Percentiles rank a stretch among this genome's conserved stretches.
phyloP scores from a whole-genome alignment of 176 grass and related monocot genomes.

The Oryza punctata region DNA sequence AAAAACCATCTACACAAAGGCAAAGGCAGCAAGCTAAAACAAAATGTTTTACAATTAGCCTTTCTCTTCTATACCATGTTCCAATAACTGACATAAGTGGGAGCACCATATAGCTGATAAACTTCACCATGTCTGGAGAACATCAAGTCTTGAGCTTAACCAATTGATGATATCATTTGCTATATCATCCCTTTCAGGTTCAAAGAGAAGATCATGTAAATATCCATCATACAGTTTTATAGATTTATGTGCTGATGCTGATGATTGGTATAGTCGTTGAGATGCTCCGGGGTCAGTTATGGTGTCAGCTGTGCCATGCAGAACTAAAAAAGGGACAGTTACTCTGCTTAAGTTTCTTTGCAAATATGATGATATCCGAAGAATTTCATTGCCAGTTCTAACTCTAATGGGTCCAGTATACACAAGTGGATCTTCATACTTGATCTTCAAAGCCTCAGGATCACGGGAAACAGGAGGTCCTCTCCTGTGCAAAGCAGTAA shows the following conservation, averaged over 20 bases:
- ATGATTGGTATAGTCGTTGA: slow-evolving; percentile 55
- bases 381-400: slow-evolving; percentile 77
- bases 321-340: slow-evolving; percentile 73
- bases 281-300: slow-evolving; percentile 62
- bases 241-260: slow-evolving; percentile 59
- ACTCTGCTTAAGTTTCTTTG: slow-evolving; percentile 61
- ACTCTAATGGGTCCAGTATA: slow-evolving; percentile 81
- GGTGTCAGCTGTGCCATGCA: slow-evolving; percentile 68
- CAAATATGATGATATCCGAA: slow-evolving; percentile 72
- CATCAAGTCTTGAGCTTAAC: slow-evolving; percentile 54
- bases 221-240: slow-evolving; percentile 67
- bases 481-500: slow-evolving; percentile 58
- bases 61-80: slow-evolving; percentile 34
- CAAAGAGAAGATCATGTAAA: slow-evolving; percentile 75
- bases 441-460: slow-evolving; percentile 62
- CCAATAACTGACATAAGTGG: slow-evolving; percentile 30
- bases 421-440: slow-evolving; percentile 82
- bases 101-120: slow-evolving; percentile 27
- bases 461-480: slow-evolving; percentile 80
- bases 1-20: slow-evolving; percentile 8
- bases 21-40: slow-evolving; percentile 3
- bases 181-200: slow-evolving; percentile 77
- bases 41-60: slow-evolving; percentile 30
- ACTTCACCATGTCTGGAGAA: slow-evolving; percentile 46
- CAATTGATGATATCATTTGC: slow-evolving; percentile 66